phyloP scores from a whole-genome alignment of 352 stramenopile species.

The Globisporangium echinulatum region DNA sequence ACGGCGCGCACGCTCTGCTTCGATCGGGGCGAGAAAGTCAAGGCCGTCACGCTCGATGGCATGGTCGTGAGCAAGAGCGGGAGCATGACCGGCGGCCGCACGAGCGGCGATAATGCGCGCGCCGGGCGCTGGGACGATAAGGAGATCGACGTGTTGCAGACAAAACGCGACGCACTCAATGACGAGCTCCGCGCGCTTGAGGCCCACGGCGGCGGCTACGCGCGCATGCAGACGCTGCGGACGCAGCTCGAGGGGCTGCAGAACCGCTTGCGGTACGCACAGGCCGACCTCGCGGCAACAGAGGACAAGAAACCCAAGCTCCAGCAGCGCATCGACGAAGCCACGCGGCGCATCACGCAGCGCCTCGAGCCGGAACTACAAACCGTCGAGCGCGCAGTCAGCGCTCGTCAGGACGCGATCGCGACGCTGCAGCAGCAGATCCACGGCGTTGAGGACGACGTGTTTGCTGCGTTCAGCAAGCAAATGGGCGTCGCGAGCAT shows the following conservation, averaged over 20 bases:
- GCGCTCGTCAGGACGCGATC: conserved; percentile 40
- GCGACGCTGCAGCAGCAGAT: conserved; percentile 50
- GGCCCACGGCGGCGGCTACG: conserved; percentile 62
- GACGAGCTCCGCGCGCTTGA: conserved; percentile 58
- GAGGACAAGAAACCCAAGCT: conserved; percentile 68
- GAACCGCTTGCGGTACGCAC: conserved; percentile 69
- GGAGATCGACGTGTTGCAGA: conserved; percentile 80
- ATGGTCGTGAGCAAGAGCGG: conserved; percentile 97
- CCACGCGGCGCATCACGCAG: conserved; percentile 38
- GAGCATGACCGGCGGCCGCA: conserved; percentile 96
- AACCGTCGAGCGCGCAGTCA: conserved; percentile 48
- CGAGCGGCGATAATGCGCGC: conserved; percentile 73
- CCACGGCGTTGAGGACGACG: conserved; percentile 71
- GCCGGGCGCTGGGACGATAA: conserved; percentile 92
- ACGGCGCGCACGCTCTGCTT: conserved; percentile 86
- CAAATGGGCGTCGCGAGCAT: conserved; percentile 76
- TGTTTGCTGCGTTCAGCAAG: conserved; percentile 82
- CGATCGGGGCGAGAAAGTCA: conserved; percentile 76
- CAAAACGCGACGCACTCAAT: conserved; percentile 81
- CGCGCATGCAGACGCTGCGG: conserved; percentile 52
- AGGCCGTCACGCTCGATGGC: conserved; percentile 91
- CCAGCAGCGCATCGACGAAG: conserved; percentile 46
- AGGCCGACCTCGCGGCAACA: conserved; percentile 67
- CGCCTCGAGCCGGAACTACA: conserved; percentile 55
- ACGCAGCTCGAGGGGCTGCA: conserved; percentile 66